These are phyloP conservation scores for Mycosphaerella arachidis DNA, from an alignment of 2,329 filamentous ascomycete genomes.

Conservation along the genomic window DNA sequence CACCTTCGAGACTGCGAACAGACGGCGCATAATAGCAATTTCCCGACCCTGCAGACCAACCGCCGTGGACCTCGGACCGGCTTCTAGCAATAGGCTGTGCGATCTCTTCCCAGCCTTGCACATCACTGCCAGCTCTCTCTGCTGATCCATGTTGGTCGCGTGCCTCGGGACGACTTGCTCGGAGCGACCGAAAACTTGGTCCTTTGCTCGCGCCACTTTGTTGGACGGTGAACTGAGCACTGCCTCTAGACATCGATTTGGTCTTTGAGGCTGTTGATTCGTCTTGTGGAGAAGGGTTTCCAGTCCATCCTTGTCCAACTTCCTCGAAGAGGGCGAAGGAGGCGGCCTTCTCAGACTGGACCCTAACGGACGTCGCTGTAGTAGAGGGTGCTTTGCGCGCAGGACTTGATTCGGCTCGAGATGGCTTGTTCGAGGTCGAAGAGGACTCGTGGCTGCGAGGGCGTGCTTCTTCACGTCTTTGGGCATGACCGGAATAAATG, in stretches of 20 bases:
- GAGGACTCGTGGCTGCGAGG: constrained; percentile 10
- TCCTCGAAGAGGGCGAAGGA: background rate
- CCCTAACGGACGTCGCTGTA: background rate
- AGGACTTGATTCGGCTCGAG: background rate
- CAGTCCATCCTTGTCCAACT: background rate
- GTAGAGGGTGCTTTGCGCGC: background rate
- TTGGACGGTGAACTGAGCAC: background rate
- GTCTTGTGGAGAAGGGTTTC: background rate
- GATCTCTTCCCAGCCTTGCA: background rate
- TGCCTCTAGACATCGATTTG: background rate
- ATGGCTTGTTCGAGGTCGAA: background rate
- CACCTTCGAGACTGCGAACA: background rate
- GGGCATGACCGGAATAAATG: too few species aligned
- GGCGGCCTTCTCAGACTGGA: background rate
- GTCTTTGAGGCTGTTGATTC: background rate
- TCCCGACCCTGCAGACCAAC: background rate
- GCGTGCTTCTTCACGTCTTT: background rate
- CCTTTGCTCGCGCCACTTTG: background rate
- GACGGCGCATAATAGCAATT: background rate
- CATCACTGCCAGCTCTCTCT: background rate
- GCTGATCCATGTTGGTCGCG: background rate
- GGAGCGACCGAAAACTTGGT: background rate
- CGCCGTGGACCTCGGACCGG: background rate
- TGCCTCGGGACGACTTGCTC: background rate
- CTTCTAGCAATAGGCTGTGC: background rate